Base-by-base conservation (phyloP, 2,329 filamentous ascomycete genomes). In the Colletotrichum eremochloae region DNA sequence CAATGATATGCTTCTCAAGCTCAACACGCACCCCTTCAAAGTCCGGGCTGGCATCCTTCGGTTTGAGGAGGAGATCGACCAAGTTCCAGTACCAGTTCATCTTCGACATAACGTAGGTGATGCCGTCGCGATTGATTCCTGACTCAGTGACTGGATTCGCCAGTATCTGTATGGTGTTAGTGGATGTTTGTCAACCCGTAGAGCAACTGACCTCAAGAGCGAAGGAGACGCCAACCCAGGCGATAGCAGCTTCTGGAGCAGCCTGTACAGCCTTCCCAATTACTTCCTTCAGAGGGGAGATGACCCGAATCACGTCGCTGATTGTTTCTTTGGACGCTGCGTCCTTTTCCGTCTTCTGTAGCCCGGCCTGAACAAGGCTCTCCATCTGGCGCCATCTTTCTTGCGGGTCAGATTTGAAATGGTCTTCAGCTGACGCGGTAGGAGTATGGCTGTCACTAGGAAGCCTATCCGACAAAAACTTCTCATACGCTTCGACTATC, bases 151-250 rank as follows among this genome's bases (percentile, higher is more conserved):
- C n/a, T n/a, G n/a, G n/a, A n/a, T n/a, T n/a, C n/a, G n/a, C n/a
- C n/a, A n/a, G n/a, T n/a, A n/a, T n/a, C n/a, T n/a, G n/a, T n/a
- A n/a, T n/a, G n/a, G n/a, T n/a, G n/a, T n/a, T n/a, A n/a, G n/a
- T n/a, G n/a, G n/a, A n/a, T n/a, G n/a, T n/a, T n/a, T n/a, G n/a
- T n/a, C n/a, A n/a, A n/a, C n/a, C n/a, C n/a, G n/a, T n/a, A n/a
- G 42, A 50, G 48, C 11, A 29, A 44, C 24, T 15, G 12, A 83
- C 81, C 76, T 82, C 75, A 7, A 84, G 63, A 11, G 67, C 75
- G 70, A 82, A 63, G 68, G 77, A 81, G 44, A 83, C 76, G 20
- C 81, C 79, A 8, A 77, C 77, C 82, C 80, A 85, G 20, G 81
- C 77, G 62, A 84, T 66, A 2, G 80, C 80, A 29, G 82, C 82